phyloP scores from a whole-genome alignment of 306 rosid genomes.

The Cyamopsis tetragonoloba region DNA sequence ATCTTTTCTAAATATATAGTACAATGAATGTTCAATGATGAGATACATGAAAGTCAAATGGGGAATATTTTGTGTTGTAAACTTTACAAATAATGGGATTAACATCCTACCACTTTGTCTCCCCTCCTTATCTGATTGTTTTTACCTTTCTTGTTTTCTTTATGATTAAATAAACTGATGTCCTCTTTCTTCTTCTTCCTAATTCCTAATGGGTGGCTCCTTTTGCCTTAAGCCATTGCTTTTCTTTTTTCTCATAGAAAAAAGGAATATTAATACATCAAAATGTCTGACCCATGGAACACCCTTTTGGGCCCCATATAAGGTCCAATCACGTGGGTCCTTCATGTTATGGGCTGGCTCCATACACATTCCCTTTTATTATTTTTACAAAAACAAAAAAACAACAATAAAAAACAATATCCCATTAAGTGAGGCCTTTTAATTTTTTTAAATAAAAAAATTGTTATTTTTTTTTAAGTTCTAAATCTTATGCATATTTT shows the following conservation, averaged over 20 bases:
- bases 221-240: conserved; percentile 63
- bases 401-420: no score
- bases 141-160: conserved; percentile 26
- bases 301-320: conserved; percentile 51
- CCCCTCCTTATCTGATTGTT: conserved; percentile 41
- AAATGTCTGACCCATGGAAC: no score
- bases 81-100: conserved; percentile 71
- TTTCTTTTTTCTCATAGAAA: conserved; percentile 55
- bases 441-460: no score
- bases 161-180: conserved; percentile 18
- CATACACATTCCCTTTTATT: conserved; percentile 13
- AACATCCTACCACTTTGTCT: conserved; percentile 96
- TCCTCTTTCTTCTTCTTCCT: conserved; percentile 18
- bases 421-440: no score
- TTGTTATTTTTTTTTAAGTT: no score
- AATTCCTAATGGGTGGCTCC: conserved; percentile 45
- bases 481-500: no score
- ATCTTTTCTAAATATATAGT: conserved; percentile 8
- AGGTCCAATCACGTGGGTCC: conserved; percentile 70
- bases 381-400: no score
- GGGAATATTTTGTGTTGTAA: conserved; percentile 41
- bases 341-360: conserved; percentile 33
- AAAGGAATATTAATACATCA: conserved; percentile 50
- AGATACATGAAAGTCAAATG: conserved; percentile 64
- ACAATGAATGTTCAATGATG: conserved; percentile 50